Conservation (phyloP, 2,329 filamentous ascomycete genomes). For the Nothophoma quercina region DNA sequence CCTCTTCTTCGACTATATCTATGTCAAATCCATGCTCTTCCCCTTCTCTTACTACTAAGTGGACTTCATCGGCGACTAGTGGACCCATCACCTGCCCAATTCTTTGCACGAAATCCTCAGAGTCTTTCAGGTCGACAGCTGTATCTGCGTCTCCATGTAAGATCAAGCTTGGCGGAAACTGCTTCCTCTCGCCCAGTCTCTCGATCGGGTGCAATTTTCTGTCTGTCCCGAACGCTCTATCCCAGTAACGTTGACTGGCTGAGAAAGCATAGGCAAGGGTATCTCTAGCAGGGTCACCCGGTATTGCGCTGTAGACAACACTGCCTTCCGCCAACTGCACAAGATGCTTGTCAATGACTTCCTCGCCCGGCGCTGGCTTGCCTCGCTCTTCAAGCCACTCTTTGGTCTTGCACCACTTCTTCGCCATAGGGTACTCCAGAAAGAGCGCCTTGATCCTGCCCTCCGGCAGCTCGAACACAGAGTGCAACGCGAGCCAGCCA, state of each 20-base stretch:
- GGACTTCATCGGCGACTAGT: neutral
- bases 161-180: slow-evolving; percentile 10
- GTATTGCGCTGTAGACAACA: slow-evolving; percentile 1
- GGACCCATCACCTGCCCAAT: slow-evolving; percentile 4
- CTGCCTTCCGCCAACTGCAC: neutral
- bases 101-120: slow-evolving; percentile 14
- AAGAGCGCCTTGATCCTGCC: slow-evolving; percentile 2
- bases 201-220: slow-evolving; percentile 16
- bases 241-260: slow-evolving; percentile 9
- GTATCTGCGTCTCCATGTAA: slow-evolving; percentile 16
- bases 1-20: slow-evolving; percentile 9
- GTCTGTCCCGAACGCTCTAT: neutral
- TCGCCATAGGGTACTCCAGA: slow-evolving; percentile 8
- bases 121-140: slow-evolving; percentile 13
- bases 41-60: neutral
- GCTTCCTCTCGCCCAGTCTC: slow-evolving; percentile 1
- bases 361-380: neutral
- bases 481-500: slow-evolving; percentile 34
- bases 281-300: neutral
- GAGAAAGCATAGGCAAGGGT: slow-evolving; percentile 8
- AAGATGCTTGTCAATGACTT: slow-evolving; percentile 9
- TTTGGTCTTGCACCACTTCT: slow-evolving; percentile 17
- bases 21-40: slow-evolving; percentile 24
- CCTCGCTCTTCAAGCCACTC: slow-evolving; percentile 4
- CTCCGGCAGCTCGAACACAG: slow-evolving; percentile 8